These are phyloP conservation scores for Acaromyces ingoldii DNA, from an alignment of 1,284 basidiomycete species.

Conservation along the genomic window DNA sequence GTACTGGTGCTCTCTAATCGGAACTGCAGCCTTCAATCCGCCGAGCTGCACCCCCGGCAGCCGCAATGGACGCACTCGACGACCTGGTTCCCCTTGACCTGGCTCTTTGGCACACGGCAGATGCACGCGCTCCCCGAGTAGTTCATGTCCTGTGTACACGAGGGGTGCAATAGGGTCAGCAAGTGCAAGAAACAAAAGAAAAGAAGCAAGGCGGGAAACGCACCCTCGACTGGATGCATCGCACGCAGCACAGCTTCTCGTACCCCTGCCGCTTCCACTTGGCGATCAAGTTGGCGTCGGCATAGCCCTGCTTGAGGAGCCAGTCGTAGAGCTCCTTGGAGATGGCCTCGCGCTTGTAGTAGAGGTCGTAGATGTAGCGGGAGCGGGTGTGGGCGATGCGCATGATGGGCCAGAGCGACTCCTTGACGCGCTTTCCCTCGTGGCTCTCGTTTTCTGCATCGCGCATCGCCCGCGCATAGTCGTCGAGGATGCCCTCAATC, in stretches of 20 bases:
- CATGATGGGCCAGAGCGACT: slow-evolving; percentile 99
- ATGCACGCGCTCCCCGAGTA: slow-evolving; percentile 99
- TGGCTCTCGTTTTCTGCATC: slow-evolving; percentile 82
- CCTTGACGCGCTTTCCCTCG: slow-evolving; percentile 94
- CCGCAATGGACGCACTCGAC: slow-evolving; percentile 91
- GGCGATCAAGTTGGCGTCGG: slow-evolving; percentile 91
- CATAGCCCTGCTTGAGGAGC: slow-evolving; percentile 95
- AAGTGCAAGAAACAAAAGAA: not conserved
- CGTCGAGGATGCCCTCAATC: slow-evolving; percentile 61
- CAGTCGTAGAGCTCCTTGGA: slow-evolving; percentile 93
- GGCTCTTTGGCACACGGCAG: slow-evolving; percentile 91
- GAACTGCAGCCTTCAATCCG: no score
- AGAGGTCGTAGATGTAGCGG: slow-evolving; percentile 94
- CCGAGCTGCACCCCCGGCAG: slow-evolving; percentile 39
- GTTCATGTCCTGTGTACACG: slow-evolving; percentile 75
- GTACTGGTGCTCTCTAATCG: no score
- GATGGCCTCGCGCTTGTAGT: slow-evolving; percentile 96
- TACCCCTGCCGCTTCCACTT: slow-evolving; percentile 99
- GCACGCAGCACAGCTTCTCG: slow-evolving; percentile 93
- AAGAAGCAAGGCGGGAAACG: slow-evolving; percentile 36
- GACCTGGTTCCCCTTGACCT: slow-evolving; percentile 82
- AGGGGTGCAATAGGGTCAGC: not conserved
- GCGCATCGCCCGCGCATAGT: slow-evolving; percentile 49
- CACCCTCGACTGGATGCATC: slow-evolving; percentile 92
- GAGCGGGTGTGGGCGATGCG: slow-evolving; percentile 83